phyloP scores from a whole-genome alignment of 805 yeast species.

The Metschnikowia kofuensis region DNA sequence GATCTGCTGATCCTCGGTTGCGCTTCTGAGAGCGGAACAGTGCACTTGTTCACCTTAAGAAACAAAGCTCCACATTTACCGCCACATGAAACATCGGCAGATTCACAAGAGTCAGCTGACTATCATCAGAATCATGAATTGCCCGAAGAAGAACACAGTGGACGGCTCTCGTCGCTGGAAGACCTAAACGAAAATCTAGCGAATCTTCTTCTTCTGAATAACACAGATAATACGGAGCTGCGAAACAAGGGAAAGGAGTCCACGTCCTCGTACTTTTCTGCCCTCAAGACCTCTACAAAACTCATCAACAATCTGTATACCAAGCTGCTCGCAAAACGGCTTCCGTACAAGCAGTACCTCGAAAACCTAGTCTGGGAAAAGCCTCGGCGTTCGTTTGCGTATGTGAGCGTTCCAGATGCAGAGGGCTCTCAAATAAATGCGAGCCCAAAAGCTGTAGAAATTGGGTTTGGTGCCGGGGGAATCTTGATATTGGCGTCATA shows the following conservation, averaged over 20 bases:
- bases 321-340: slow-evolving; percentile 33
- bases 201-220: slow-evolving; percentile 29
- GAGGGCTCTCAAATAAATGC: neutral
- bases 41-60: slow-evolving; percentile 36
- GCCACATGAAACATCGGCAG: neutral
- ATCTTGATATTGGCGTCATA: slow-evolving; percentile 37
- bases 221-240: slow-evolving; percentile 9
- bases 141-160: slow-evolving; percentile 20
- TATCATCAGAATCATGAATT: slow-evolving; percentile 10
- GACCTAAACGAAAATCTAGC: slow-evolving; percentile 44
- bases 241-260: slow-evolving; percentile 7
- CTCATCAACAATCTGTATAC: slow-evolving; percentile 36
- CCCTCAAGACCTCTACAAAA: slow-evolving; percentile 26
- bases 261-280: slow-evolving; percentile 16
- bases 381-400: slow-evolving; percentile 42
- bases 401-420: slow-evolving; percentile 34
- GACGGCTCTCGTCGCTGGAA: slow-evolving; percentile 30
- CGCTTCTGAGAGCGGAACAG: slow-evolving; percentile 39
- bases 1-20: slow-evolving; percentile 37
- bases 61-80: neutral
- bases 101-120: slow-evolving; percentile 5
- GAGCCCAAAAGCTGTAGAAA: slow-evolving; percentile 26
- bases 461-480: slow-evolving; percentile 34
- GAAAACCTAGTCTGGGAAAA: slow-evolving; percentile 43
- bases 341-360: slow-evolving; percentile 41